Evolutionary conservation across 2,329 filamentous ascomycete species (phyloP).

Genomic region (Davidsoniella eucalypti): DNA sequence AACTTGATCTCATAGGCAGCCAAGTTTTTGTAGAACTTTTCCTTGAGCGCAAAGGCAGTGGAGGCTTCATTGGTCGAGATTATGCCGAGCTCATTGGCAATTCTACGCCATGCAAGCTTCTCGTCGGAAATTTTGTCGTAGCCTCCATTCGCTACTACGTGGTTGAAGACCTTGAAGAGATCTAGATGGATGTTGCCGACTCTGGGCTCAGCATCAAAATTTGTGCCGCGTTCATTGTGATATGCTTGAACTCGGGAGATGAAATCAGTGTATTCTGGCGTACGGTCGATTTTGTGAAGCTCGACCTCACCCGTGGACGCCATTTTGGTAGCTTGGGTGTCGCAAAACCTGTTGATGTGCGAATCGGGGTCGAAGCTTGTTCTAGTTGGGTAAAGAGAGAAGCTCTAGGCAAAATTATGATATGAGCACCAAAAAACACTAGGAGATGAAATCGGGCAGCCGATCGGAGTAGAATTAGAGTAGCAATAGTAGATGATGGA

Average conservation of each 20-base stretch:
- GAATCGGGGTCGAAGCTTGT: background rate
- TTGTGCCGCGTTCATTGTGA: slow-evolving; percentile 63
- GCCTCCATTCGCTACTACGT: slow-evolving; percentile 60
- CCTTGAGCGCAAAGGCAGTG: slow-evolving; percentile 75
- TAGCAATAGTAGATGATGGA: too few species aligned
- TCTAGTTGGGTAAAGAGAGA: background rate
- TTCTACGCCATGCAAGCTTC: slow-evolving; percentile 71
- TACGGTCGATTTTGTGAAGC: slow-evolving; percentile 36
- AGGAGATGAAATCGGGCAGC: background rate
- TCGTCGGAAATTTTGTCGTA: slow-evolving; percentile 74
- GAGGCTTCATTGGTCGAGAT: slow-evolving; percentile 60
- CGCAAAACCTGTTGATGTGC: background rate
- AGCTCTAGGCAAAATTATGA: background rate
- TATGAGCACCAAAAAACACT: background rate
- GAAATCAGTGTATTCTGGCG: slow-evolving; percentile 62
- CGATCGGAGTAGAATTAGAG: too few species aligned
- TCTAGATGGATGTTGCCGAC: slow-evolving; percentile 64
- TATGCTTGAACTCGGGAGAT: slow-evolving; percentile 56
- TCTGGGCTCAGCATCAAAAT: slow-evolving; percentile 66
- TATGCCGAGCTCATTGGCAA: slow-evolving; percentile 62
- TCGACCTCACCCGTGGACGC: slow-evolving; percentile 23
- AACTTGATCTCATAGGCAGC: slow-evolving; percentile 74
- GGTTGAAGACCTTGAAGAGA: slow-evolving; percentile 60
- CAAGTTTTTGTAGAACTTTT: slow-evolving; percentile 78
- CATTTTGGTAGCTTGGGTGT: slow-evolving; percentile 16